Evolutionary conservation across 73 alveolate genomes (phyloP).

Genomic region (Tetrahymena thermophila): DNA sequence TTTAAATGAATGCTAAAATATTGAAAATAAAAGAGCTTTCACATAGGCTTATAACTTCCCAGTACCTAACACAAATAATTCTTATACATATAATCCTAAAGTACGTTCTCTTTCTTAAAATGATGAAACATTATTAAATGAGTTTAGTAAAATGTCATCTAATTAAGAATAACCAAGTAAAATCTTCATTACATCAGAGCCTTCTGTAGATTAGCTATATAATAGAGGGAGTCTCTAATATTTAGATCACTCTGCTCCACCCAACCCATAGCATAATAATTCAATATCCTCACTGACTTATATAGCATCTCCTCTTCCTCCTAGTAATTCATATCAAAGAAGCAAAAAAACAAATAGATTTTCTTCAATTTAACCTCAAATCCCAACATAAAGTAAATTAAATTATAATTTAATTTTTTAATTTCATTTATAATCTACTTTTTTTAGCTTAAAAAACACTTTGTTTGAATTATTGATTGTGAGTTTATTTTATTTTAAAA

Average conservation of each 20-base stretch:
- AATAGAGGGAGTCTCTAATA: not conserved
- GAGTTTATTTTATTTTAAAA: no score
- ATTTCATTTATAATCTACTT: no score
- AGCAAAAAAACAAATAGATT: not conserved
- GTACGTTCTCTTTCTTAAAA: not conserved
- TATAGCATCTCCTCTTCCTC: not conserved
- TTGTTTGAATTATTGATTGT: no score
- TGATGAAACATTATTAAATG: not conserved
- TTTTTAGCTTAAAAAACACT: no score
- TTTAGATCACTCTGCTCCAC: not conserved
- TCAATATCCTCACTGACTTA: not conserved
- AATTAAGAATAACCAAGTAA: not conserved
- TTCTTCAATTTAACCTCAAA: not conserved
- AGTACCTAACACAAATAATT: not conserved
- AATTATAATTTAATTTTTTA: not conserved
- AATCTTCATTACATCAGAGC: not conserved
- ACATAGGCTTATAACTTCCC: not conserved
- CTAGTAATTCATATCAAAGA: not conserved
- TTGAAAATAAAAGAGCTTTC: not conserved
- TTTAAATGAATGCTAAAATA: not conserved
- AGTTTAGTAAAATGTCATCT: not conserved
- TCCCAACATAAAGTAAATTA: not conserved
- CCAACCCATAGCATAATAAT: not conserved
- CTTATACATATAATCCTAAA: not conserved
- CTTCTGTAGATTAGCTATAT: not conserved